Evolutionary conservation across 768 basidiomycete genomes (phyloP), one percentile per base, ranked within the genome.

Genomic region (Basidioascus undulatus): DNA sequence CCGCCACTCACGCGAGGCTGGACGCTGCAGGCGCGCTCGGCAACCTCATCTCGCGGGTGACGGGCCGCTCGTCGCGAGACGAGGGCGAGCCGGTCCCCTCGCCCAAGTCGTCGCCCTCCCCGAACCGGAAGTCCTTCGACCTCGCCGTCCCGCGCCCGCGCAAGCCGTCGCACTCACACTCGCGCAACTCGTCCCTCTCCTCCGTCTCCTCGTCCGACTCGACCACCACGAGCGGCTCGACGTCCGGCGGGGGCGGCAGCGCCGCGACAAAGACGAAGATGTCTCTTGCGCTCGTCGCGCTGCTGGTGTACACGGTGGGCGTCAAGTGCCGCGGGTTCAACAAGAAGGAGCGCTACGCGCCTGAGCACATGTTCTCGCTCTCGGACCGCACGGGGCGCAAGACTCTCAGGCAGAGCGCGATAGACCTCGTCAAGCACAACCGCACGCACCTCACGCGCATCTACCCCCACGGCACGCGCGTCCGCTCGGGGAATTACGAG

Each of bases 221-320:
- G n/a, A n/a, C n/a, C n/a, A n/a, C n/a, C n/a, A n/a, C n/a, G n/a
- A n/a, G n/a, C n/a, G n/a, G 11, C 18, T 26, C 37, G 7, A 24
- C 37, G 25, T 23, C n/a, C n/a, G n/a, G n/a, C n/a, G n/a, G n/a
- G n/a, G n/a, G n/a, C n/a, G n/a, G n/a, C n/a, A n/a, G 16, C n/a
- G 21, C 25, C 25, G 13, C 20, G 50, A 50, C 9, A 76, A 73
- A 51, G 58, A 60, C 19, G 72, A 38, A 70, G 51, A 84, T 83
- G 72, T 86, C 86, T 0, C 54, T 68, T 20, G 65, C 67, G 2
- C 67, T 96, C 2, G 70, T 71, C 1, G 62, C 68, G 2, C 65
- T 94, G 10, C 67, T 94, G 16, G 76, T 94, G 21, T 94, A 96
- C 58, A 94, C 89, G 5, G 72, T 89, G 40, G 89, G 89, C 5